These are phyloP conservation scores for Glomus cerebriforme DNA, from an alignment of 192 early-diverging fungal species.

Conservation along the genomic window DNA sequence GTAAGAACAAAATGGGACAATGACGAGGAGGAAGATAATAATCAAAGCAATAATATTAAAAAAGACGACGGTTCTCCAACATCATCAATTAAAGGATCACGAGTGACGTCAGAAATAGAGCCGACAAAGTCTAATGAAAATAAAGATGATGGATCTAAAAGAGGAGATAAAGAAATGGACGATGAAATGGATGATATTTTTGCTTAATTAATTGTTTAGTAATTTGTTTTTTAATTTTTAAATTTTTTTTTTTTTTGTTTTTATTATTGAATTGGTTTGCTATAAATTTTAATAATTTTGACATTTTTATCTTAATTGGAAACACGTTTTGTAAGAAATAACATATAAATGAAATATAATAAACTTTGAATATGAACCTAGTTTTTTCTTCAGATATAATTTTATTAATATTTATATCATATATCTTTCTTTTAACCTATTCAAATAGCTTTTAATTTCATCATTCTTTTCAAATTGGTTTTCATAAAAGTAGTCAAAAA, in stretches of 20 bases:
- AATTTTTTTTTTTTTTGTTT: neutral
- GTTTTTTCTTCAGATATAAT: neutral
- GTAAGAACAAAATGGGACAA: neutral
- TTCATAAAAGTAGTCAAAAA: slow-evolving; percentile 29
- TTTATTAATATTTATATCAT: neutral
- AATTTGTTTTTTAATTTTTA: neutral
- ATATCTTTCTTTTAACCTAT: neutral
- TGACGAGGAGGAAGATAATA: slow-evolving; percentile 2
- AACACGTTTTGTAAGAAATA: no score
- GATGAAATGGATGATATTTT: slow-evolving; percentile 2
- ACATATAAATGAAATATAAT: no score
- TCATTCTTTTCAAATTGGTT: neutral
- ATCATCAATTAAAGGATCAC: neutral
- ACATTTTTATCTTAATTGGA: no score
- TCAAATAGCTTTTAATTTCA: neutral
- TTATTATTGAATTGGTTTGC: neutral
- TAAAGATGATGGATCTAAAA: neutral
- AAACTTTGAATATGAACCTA: no score
- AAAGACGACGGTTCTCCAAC: neutral
- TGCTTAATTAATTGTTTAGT: neutral
- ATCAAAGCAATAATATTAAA: neutral
- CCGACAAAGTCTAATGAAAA: neutral
- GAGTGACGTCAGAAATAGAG: neutral
- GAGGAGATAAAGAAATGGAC: neutral
- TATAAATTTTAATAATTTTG: neutral